Conservation (phyloP, 1,139 yeast genomes). For the Sugiyamaella pinicola region DNA sequence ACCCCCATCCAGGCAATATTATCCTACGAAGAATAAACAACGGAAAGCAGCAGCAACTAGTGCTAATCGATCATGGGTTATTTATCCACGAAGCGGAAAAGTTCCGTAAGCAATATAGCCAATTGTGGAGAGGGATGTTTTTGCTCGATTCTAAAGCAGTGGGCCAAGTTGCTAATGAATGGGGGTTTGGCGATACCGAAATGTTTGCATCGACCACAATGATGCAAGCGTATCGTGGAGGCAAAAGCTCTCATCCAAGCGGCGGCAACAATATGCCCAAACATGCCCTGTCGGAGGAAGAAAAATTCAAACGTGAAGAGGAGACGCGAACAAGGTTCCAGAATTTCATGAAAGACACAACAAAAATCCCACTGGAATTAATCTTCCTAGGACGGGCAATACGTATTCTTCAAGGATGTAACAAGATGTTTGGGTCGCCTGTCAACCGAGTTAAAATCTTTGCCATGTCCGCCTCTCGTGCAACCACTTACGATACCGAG, state of each 20-base stretch:
- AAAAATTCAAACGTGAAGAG: constrained; percentile 46
- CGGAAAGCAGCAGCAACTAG: constrained; percentile 52
- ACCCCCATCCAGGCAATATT: constrained; percentile 82
- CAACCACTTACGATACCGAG: constrained; percentile 20
- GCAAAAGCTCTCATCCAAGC: constrained; percentile 18
- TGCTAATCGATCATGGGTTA: constrained; percentile 74
- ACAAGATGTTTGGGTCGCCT: constrained; percentile 68
- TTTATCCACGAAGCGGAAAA: constrained; percentile 56
- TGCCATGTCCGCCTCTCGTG: constrained; percentile 53
- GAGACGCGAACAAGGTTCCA: constrained; percentile 46
- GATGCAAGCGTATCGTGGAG: constrained; percentile 49
- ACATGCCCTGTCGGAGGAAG: constrained; percentile 18
- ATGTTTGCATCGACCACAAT: constrained; percentile 62
- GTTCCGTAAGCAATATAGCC: constrained; percentile 59
- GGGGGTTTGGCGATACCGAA: constrained; percentile 77
- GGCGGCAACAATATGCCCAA: constrained; percentile 11
- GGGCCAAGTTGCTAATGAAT: constrained; percentile 51
- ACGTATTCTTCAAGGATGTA: constrained; percentile 73
- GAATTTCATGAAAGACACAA: constrained; percentile 60
- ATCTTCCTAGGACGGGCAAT: constrained; percentile 68
- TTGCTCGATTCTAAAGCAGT: constrained; percentile 55
- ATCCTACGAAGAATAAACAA: constrained; percentile 51
- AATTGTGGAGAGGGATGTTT: constrained; percentile 65
- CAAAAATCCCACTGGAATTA: constrained; percentile 66
- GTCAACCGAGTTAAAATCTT: constrained; percentile 68